Evolutionary conservation across 2,329 filamentous ascomycete genomes (phyloP), one percentile per base, ranked within the genome.

Genomic region (Calonectria hongkongensis): DNA sequence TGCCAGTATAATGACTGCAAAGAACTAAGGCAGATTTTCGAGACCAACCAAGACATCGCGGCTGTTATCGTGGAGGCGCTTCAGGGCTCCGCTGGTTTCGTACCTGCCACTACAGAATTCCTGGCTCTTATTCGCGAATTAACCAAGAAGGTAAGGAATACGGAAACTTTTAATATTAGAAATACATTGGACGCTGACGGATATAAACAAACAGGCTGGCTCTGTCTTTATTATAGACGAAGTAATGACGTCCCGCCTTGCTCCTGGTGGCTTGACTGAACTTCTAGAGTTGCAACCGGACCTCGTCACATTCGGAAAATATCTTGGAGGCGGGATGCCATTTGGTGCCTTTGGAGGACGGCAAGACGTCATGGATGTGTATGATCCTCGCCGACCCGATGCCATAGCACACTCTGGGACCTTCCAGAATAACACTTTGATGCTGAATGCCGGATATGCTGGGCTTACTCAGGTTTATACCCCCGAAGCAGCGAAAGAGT

Each of bases 211-310:
- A 33, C 9, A 36, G 16, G 8, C 21, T 16, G 62, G 87, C 1
- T 88, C 88, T 0, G 72, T 93, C 0, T 87, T 94, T 70, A 89
- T 94, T 27, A 84, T 92, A 25, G 92, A 94, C 78, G 92, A 94
- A 81, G 91, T 94, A 2, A 91, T 92, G 87, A 92, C 91, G 0
- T 90, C 88, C 4, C 86, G 91, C 0, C 82, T 92, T 47, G 45
- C 65, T 8, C 84, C 84, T 2, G 82, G 85, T 8, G 90, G 91
- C 0, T 78, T 90, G 2, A 33, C 85, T 86, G 16, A 75, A 78
- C 0, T 71, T 79, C 36, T 84, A 27, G 84, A 81, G 3, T 75
- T 91, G 6, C 81, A 80, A 2, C 90, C 91, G 0, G 91, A 93
- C 77, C 77, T 93, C 47, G 89, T 87, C 16, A 91, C 89, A 0